Base-by-base conservation (phyloP, 208 protist genomes). In the Trypanosoma scelopori region DNA sequence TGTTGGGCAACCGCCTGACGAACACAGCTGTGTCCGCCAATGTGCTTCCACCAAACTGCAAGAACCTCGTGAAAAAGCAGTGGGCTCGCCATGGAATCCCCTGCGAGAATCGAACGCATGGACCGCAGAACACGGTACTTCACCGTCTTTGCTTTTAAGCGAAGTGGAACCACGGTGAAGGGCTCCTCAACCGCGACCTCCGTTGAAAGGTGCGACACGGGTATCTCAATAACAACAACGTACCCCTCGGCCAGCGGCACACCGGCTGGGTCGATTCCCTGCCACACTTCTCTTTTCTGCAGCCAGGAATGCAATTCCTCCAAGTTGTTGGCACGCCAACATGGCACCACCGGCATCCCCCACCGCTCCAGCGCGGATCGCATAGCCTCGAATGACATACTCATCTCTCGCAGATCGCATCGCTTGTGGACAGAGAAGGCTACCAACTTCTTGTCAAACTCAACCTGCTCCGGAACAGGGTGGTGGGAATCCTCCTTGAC, bases 61-160 rank as follows among this genome's bases (percentile, higher is more conserved):
- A 93, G 49, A 0, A 79, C 77, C 13, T 77, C 61, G 59, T 93
- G 86, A 61, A 85, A 91, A 16, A 85, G 58, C 18, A 65, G 65
- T n/a, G 60, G 57, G n/a, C 39, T 72, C 25, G 78, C 71, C 15
- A 25, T 55, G 12, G 73, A 86, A 18, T 96, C 88, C 11, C 80
- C 82, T 27, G 56, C 51, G 28, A 87, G 52, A 48, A 88, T 73
- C 7, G 83, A 87, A 23, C 91, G 91, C 23, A 96, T 65, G 1
- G 82, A 77, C 5, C 91, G 87, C 70, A 96, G 78, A 2, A 86
- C 81, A 53, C 79, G 60, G 70, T 96, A 96, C 55, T 67, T 56
- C 6, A 81, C 72, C 5, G 87, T 93, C 55, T 96, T 96, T 5
- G 83, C 66, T 70, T 96, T 96, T 32, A 96, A 69, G 0, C 91